These are phyloP conservation scores for Neurospora sp. DNA, from an alignment of 495 filamentous ascomycete genomes.

Conservation along the genomic window DNA sequence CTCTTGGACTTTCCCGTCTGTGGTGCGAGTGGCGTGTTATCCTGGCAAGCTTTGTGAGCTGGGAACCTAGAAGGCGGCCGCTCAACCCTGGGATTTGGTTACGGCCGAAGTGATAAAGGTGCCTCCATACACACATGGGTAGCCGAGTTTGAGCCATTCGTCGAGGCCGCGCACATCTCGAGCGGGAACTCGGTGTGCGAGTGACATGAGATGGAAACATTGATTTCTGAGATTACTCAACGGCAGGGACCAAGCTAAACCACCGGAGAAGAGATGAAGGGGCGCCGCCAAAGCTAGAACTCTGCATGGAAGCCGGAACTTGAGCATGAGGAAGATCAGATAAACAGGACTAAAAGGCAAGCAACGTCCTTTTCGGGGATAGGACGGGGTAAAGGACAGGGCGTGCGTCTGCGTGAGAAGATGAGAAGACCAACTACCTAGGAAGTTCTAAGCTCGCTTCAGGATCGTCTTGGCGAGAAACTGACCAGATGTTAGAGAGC, in stretches of 20 bases:
- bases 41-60: neutral
- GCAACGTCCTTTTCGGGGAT: neutral
- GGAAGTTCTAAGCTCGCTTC: neutral
- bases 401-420: neutral
- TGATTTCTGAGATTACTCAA: neutral
- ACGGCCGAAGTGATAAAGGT: neutral
- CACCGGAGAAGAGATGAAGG: neutral
- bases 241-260: neutral
- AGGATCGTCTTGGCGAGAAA: neutral
- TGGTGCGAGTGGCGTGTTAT: neutral
- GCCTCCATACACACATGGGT: neutral
- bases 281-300: neutral
- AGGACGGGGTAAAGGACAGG: neutral
- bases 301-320: neutral
- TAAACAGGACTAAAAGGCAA: neutral
- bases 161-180: neutral
- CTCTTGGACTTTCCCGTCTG: neutral
- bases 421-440: neutral
- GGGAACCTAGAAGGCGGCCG: neutral
- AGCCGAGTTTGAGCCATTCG: neutral
- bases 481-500: neutral
- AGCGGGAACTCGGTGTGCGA: neutral
- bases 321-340: neutral
- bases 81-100: neutral
- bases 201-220: neutral